Percentiles rank a stretch among this genome's conserved stretches.
These are phyloP conservation scores for Leucogyrophana mollusca DNA, from an alignment of 768 basidiomycete genomes.

Conservation along the genomic window DNA sequence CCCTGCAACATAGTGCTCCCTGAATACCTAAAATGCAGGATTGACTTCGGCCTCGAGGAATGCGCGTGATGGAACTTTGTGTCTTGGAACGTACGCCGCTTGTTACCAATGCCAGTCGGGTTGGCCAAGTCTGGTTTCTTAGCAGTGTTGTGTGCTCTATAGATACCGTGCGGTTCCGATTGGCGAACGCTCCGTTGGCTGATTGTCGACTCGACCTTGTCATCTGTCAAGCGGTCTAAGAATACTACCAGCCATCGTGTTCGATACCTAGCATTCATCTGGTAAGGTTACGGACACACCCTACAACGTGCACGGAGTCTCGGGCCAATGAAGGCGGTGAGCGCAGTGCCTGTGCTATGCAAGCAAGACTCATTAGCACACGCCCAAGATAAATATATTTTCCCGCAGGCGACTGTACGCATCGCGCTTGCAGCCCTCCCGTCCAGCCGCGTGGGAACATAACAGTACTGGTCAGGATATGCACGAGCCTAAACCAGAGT, in stretches of 20 bases:
- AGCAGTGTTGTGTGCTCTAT: too few relatives aligned
- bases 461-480: constrained; percentile 18
- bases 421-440: constrained; percentile 10
- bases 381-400: constrained; percentile 18
- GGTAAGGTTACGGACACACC: constrained; percentile 13
- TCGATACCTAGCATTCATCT: constrained; percentile 25
- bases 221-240: too few relatives aligned
- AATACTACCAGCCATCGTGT: too few relatives aligned
- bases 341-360: constrained; percentile 4
- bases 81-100: constrained; percentile 22
- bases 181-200: too few relatives aligned
- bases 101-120: constrained; percentile 8
- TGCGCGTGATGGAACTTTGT: constrained; percentile 29
- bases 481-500: constrained; percentile 29
- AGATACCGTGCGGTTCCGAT: too few relatives aligned
- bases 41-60: constrained; percentile 28
- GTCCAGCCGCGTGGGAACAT: constrained; percentile 9
- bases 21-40: constrained; percentile 29
- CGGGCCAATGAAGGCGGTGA: constrained; percentile 21
- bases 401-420: constrained; percentile 7
- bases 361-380: constrained; percentile 8
- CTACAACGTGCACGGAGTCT: constrained; percentile 29
- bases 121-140: too few relatives aligned
- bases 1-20: constrained; percentile 29
- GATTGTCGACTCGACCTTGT: too few relatives aligned